Evolutionary conservation across 805 yeast species (phyloP).

Genomic region (Spathaspora passalidarum): DNA sequence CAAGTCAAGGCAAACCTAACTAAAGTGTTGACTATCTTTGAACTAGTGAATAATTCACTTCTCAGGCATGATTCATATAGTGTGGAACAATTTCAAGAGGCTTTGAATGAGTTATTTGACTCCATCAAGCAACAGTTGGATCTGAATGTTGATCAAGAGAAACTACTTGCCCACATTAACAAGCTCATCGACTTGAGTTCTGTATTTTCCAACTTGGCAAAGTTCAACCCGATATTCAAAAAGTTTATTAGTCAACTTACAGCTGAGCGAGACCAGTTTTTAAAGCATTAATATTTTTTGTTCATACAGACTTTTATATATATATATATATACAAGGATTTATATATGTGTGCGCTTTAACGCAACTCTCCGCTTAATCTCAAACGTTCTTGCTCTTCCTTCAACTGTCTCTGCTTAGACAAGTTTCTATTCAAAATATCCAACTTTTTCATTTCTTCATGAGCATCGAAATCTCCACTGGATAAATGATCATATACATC

Average conservation of each 20-base stretch:
- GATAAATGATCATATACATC: slow-evolving; percentile 79
- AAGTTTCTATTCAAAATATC: slow-evolving; percentile 55
- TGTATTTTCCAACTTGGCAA: slow-evolving; percentile 49
- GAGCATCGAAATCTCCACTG: slow-evolving; percentile 77
- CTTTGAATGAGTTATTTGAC: slow-evolving; percentile 44
- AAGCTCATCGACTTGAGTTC: slow-evolving; percentile 48
- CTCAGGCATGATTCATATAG: slow-evolving; percentile 8
- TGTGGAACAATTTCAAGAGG: slow-evolving; percentile 22
- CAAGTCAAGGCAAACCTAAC: slow-evolving; percentile 43
- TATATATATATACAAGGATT: neutral
- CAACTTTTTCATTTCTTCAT: slow-evolving; percentile 74
- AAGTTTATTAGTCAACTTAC: slow-evolving; percentile 36
- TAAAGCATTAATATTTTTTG: neutral
- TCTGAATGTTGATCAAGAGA: slow-evolving; percentile 26
- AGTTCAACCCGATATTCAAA: slow-evolving; percentile 49
- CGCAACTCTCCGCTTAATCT: slow-evolving; percentile 6
- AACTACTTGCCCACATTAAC: slow-evolving; percentile 37
- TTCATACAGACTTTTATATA: neutral
- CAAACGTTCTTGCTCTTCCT: slow-evolving; percentile 20
- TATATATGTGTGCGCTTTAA: too few relatives aligned
- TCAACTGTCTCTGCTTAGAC: slow-evolving; percentile 24
- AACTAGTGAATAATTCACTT: slow-evolving; percentile 24
- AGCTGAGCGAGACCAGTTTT: slow-evolving; percentile 7
- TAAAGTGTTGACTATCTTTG: slow-evolving; percentile 46
- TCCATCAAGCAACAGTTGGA: slow-evolving; percentile 45